These are phyloP conservation scores for Postia placenta DNA, from an alignment of 768 basidiomycete species.

Conservation along the genomic window DNA sequence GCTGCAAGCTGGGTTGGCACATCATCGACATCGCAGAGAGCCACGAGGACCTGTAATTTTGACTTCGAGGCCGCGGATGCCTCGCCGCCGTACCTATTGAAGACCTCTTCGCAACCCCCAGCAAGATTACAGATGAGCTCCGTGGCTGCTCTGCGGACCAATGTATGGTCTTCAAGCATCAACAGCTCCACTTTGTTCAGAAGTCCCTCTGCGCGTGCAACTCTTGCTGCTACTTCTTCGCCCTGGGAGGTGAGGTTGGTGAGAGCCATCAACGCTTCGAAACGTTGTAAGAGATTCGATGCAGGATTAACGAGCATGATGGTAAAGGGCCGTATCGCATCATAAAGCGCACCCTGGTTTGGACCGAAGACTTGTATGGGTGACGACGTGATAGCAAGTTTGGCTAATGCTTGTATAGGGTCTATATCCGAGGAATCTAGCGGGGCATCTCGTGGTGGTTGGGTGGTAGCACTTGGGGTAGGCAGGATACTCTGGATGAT, in stretches of 20 bases:
- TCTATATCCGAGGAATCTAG: conserved; percentile 44
- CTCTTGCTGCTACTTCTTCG: conserved; percentile 55
- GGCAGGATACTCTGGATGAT: conserved; percentile 48
- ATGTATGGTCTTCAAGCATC: conserved; percentile 73
- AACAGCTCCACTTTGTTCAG: conserved; percentile 64
- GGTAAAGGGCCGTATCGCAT: conserved; percentile 80
- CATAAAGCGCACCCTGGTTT: conserved; percentile 65
- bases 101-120: conserved; percentile 67
- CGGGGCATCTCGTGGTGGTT: conserved; percentile 18
- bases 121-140: conserved; percentile 93
- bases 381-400: conserved; percentile 87
- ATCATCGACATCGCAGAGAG: conserved; percentile 85
- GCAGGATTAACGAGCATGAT: conserved; percentile 63
- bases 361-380: conserved; percentile 91
- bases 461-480: conserved; percentile 20
- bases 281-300: conserved; percentile 73
- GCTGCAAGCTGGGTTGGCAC: conserved; percentile 82
- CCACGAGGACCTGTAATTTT: conserved; percentile 76
- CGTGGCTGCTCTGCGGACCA: conserved; percentile 82
- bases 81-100: conserved; percentile 61
- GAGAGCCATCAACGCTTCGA: conserved; percentile 93
- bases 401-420: conserved; percentile 85
- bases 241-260: conserved; percentile 88
- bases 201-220: conserved; percentile 56
- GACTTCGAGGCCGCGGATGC: conserved; percentile 40